phyloP scores from a whole-genome alignment of 2,329 filamentous ascomycete genomes.

The Aureobasidium sp. region DNA sequence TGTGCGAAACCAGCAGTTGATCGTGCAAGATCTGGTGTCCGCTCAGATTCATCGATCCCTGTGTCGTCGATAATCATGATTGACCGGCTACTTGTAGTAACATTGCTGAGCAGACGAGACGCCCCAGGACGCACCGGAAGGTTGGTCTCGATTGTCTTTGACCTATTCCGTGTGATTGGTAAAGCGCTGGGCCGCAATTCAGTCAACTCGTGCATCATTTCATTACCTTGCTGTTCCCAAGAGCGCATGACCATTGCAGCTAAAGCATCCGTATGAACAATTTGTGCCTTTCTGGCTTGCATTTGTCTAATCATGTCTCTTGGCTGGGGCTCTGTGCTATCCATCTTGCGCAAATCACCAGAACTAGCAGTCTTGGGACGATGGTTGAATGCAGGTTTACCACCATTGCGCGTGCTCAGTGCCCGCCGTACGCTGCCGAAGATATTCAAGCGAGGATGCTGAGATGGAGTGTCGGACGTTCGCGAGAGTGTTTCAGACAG shows the following conservation, averaged over 20 bases:
- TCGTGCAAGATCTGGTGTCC: conserved; percentile 3
- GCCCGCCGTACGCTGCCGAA: conserved; percentile 50
- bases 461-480: neutral
- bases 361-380: conserved; percentile 19
- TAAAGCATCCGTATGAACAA: conserved; percentile 10
- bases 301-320: conserved; percentile 15
- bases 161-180: neutral
- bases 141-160: conserved; percentile 4
- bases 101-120: conserved; percentile 37
- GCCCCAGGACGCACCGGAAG: neutral
- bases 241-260: conserved; percentile 12
- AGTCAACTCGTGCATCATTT: neutral
- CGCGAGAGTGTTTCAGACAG: neutral
- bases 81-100: conserved; percentile 78
- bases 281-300: neutral
- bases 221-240: conserved; percentile 6
- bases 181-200: neutral
- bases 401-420: conserved; percentile 47
- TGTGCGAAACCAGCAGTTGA: neutral
- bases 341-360: conserved; percentile 20
- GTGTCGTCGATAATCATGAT: conserved; percentile 77
- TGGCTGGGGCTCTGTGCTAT: conserved; percentile 15
- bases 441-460: conserved; percentile 6
- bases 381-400: conserved; percentile 11
- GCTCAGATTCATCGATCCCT: conserved; percentile 33